Evolutionary conservation across 495 filamentous ascomycete genomes (phyloP).

Genomic region (Trichoderma gamsii): DNA sequence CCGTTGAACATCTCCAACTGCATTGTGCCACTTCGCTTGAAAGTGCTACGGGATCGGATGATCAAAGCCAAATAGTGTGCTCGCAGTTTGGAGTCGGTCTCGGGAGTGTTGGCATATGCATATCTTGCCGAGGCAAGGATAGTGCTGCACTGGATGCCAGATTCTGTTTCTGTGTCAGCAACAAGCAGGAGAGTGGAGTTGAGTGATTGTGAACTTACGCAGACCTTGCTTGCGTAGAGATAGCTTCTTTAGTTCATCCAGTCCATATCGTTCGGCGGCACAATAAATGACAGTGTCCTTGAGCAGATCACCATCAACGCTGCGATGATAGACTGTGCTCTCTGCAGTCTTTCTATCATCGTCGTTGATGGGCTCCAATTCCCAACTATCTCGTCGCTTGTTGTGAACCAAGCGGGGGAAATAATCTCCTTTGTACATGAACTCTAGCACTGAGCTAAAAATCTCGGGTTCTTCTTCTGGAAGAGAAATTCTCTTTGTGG

Average conservation of each 20-base stretch:
- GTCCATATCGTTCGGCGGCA: conserved; percentile 70
- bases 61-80: conserved; percentile 91
- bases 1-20: conserved; percentile 88
- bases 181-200: background rate
- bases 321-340: conserved; percentile 64
- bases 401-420: conserved; percentile 70
- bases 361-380: conserved; percentile 53
- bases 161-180: conserved; percentile 40
- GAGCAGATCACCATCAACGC: conserved; percentile 60
- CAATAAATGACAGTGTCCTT: conserved; percentile 92
- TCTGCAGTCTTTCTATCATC: conserved; percentile 42
- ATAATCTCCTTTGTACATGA: conserved; percentile 89
- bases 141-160: conserved; percentile 73
- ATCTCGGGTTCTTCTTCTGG: conserved; percentile 84
- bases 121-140: conserved; percentile 79
- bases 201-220: conserved; percentile 30
- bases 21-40: conserved; percentile 95
- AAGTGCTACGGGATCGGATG: conserved; percentile 74
- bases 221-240: conserved; percentile 81
- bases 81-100: conserved; percentile 78
- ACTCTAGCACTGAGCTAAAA: conserved; percentile 86
- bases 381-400: conserved; percentile 60
- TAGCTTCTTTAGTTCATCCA: conserved; percentile 76
- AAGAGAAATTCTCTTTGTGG: conserved; percentile 66
- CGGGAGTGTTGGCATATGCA: conserved; percentile 82